A percentile compares a stretch with the other conserved stretches of the same genome.
These are phyloP conservation scores for Schoenoplectus triqueter DNA, from an alignment of 202 grass and related monocot species.

Conservation along the genomic window DNA sequence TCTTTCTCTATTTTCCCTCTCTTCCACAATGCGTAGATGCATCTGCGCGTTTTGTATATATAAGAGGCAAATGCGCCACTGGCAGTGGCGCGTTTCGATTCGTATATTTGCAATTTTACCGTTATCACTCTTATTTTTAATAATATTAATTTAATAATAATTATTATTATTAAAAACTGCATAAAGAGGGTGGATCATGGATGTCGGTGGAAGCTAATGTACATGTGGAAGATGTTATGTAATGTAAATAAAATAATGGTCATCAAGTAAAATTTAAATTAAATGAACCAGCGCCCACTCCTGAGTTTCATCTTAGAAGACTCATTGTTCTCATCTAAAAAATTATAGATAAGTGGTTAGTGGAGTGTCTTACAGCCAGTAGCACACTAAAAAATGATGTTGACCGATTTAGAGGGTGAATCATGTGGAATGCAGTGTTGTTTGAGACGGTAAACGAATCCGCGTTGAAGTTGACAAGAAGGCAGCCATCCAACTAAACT, in stretches of 20 bases:
- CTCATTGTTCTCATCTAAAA: neutral
- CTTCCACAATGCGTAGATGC: no score
- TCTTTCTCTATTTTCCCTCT: no score
- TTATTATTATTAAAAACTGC: no score
- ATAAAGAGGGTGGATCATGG: neutral
- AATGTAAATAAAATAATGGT: slow-evolving; percentile 7
- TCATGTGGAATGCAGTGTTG: neutral
- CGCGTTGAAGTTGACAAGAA: slow-evolving; percentile 20
- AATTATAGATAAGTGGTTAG: neutral
- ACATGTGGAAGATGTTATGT: neutral
- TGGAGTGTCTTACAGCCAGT: neutral
- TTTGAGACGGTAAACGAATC: neutral
- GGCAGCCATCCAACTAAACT: neutral
- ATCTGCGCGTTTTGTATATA: no score
- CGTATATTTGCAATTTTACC: no score
- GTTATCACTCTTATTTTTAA: no score
- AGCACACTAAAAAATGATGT: neutral
- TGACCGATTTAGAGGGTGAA: neutral
- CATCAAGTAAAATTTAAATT: neutral
- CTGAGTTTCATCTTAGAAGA: neutral
- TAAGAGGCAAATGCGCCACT: no score
- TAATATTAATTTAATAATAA: no score
- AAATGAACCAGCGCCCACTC: neutral
- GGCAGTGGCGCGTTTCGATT: no score
- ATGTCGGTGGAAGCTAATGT: neutral